A percentile compares a stretch with the other conserved stretches of the same genome.
Conservation (phyloP, 1,284 basidiomycete species). For the Trametes versicolor region DNA sequence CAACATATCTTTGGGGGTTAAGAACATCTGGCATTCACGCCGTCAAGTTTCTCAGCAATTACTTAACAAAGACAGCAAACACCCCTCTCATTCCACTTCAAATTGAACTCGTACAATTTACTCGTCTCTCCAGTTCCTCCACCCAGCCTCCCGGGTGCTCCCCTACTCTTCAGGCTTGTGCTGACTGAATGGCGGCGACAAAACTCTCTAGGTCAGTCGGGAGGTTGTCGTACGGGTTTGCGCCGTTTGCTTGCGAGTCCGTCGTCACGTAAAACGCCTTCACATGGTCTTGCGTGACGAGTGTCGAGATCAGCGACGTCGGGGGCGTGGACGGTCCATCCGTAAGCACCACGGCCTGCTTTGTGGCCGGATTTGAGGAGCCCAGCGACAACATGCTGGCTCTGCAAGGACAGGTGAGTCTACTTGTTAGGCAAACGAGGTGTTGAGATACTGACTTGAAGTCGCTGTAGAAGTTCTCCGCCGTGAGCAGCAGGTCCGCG, state of each 20-base stretch:
- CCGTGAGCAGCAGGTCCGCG: conserved; percentile 39
- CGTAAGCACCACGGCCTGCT: conserved; percentile 42
- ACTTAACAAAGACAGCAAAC: neutral
- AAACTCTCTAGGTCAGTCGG: conserved; percentile 35
- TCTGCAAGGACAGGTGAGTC: conserved; percentile 9
- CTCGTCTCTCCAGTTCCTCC: neutral
- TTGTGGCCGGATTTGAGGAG: conserved; percentile 35
- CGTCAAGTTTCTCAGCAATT: neutral
- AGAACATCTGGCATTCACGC: neutral
- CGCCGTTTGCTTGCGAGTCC: conserved; percentile 35
- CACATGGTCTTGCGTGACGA: conserved; percentile 43
- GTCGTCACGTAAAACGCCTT: conserved; percentile 53
- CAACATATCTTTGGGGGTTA: neutral
- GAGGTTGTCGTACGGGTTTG: conserved; percentile 37
- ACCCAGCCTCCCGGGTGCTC: neutral
- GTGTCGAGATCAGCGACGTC: conserved; percentile 48
- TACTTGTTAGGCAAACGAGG: neutral
- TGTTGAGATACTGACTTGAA: conserved; percentile 34
- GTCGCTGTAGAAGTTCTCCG: conserved; percentile 36
- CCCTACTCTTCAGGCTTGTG: neutral
- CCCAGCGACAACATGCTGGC: conserved; percentile 34
- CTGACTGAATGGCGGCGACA: conserved; percentile 28
- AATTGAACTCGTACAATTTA: neutral
- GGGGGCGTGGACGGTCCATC: conserved; percentile 44
- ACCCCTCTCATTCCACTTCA: neutral